A percentile compares a stretch with the other conserved stretches of the same genome.
Evolutionary conservation across 805 yeast species (phyloP).

Genomic region (Teunomyces barrocoloradensis): DNA sequence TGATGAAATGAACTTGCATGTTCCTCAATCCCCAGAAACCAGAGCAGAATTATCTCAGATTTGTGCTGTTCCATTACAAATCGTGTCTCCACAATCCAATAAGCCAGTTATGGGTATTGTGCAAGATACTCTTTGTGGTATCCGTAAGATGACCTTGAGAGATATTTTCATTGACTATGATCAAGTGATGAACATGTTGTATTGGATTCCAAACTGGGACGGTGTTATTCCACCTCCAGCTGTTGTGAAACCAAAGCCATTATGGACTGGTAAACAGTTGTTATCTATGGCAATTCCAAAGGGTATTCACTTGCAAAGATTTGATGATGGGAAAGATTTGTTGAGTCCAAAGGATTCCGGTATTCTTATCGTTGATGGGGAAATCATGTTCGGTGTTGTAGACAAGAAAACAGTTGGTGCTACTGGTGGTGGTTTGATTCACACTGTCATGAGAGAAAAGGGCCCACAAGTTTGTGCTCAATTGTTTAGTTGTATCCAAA

Average conservation of each 20-base stretch:
- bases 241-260: slow-evolving; percentile 86
- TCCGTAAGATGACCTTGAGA: slow-evolving; percentile 90
- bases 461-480: slow-evolving; percentile 89
- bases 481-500: slow-evolving; percentile 88
- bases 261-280: slow-evolving; percentile 98
- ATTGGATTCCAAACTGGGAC: slow-evolving; percentile 99
- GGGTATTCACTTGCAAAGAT: slow-evolving; percentile 92
- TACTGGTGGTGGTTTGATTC: slow-evolving; percentile 96
- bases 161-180: slow-evolving; percentile 87
- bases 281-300: slow-evolving; percentile 89
- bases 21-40: slow-evolving; percentile 97
- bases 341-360: slow-evolving; percentile 90
- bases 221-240: slow-evolving; percentile 97
- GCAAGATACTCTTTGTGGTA: slow-evolving; percentile 97
- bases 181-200: slow-evolving; percentile 93
- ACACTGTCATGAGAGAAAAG: slow-evolving; percentile 96
- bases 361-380: slow-evolving; percentile 94
- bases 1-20: slow-evolving; percentile 99
- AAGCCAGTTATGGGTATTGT: slow-evolving; percentile 99
- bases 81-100: slow-evolving; percentile 97
- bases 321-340: slow-evolving; percentile 84
- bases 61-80: slow-evolving; percentile 96
- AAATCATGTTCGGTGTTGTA: slow-evolving; percentile 95
- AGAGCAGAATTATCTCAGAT: slow-evolving; percentile 93
- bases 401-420: slow-evolving; percentile 98